Base-by-base conservation (phyloP, 495 filamentous ascomycete species). In the Platismatia glauca region DNA sequence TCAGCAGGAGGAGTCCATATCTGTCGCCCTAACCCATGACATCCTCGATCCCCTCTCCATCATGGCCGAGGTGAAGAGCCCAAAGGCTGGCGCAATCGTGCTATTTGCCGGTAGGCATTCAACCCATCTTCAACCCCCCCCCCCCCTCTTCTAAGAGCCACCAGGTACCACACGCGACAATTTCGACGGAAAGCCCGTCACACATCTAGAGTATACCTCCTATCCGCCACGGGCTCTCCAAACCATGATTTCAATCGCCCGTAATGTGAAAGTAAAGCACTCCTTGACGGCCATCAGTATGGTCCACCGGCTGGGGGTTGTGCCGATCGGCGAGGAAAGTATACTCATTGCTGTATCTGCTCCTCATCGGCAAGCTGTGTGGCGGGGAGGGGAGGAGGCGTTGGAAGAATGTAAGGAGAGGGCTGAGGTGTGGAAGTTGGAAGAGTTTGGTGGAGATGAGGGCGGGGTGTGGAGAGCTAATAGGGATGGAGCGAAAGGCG, bases 341-440 rank as follows among this genome's bases (percentile, higher is more conserved):
- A 93, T 98, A 67, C 76, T 93, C 63, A 90, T 98, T 71, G 90
- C 90, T 12, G 89, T 97, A 18, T 89, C 88, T 57, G 78, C 88
- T 29, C 84, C 89, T 50, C 94, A 98, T 79, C 81, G 94, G n/a
- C 82, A 85, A 68, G 89, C 88, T 50, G 94, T 89, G 43, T 98
- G 92, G 92, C 76, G 77, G 66, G 95, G 85, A 0, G 94, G 90
- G 0, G 93, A 97, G 78, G 90, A 93, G 76, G 86, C 90, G 44
- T 75, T 98, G 67, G 93, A 97, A 80, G 76, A 79, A 69, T 90
- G 88, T 68, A 98, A 98, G 77, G 83, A 81, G 68, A 81, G 79
- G 63, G 88, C 88, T 46, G 94, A 98, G 81, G 86, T 98, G 56
- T 98, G 94, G 94, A 98, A 98, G 77, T 77, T 82, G 70, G 94